Evolutionary conservation across 805 yeast species (phyloP).

Genomic region (Wickerhamomyces pijperi): DNA sequence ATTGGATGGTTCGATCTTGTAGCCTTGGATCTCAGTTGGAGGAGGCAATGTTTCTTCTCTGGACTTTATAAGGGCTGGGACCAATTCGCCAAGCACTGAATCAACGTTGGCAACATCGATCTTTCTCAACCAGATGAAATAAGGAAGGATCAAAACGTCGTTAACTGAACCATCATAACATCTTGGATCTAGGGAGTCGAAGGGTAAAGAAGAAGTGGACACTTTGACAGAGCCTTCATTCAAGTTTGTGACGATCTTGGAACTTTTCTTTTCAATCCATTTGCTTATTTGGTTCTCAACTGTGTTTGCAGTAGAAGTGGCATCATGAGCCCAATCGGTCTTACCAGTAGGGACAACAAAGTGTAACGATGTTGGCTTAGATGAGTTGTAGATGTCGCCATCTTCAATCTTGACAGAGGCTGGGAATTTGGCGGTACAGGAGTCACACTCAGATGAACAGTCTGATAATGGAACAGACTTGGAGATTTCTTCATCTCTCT

Average conservation of each 20-base stretch:
- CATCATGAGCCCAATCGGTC: constrained; percentile 76
- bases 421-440: constrained; percentile 47
- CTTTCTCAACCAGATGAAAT: constrained; percentile 56
- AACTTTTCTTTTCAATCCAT: constrained; percentile 25
- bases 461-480: constrained; percentile 32
- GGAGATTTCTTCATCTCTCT: constrained; percentile 21
- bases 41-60: constrained; percentile 9
- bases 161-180: constrained; percentile 34
- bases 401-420: constrained; percentile 32
- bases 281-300: constrained; percentile 32
- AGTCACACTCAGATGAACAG: constrained; percentile 42
- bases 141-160: constrained; percentile 61
- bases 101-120: constrained; percentile 32
- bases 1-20: constrained; percentile 25
- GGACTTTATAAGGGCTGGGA: constrained; percentile 27
- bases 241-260: constrained; percentile 10
- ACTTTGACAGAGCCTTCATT: constrained; percentile 30
- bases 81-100: constrained; percentile 30
- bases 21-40: constrained; percentile 14
- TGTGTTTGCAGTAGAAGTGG: constrained; percentile 36
- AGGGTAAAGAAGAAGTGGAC: constrained; percentile 42
- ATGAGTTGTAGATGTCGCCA: constrained; percentile 44
- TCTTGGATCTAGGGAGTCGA: constrained; percentile 32
- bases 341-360: constrained; percentile 76
- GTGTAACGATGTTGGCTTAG: constrained; percentile 61